A percentile compares a stretch with the other conserved stretches of the same genome.
phyloP scores from a whole-genome alignment of 78 protist genomes.

The Polysphondylium violaceum region DNA sequence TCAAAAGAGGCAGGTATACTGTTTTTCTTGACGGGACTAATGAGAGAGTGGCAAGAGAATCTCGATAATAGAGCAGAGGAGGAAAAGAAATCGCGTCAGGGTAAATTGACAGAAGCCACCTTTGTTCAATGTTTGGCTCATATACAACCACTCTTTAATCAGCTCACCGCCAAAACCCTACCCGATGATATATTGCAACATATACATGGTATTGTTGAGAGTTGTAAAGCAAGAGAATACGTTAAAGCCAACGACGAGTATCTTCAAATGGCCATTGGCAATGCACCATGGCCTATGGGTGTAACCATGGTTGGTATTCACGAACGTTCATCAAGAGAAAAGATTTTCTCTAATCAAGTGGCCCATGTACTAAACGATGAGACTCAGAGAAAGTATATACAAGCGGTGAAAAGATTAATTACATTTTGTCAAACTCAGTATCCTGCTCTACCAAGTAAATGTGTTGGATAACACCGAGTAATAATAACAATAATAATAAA shows the following conservation, averaged over 20 bases:
- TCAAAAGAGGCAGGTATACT: conserved; percentile 53
- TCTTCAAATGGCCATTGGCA: conserved; percentile 94
- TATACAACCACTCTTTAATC: conserved; percentile 84
- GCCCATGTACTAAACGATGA: conserved; percentile 97
- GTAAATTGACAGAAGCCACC: conserved; percentile 47
- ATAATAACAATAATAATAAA: too few species aligned
- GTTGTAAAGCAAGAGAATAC: conserved; percentile 85
- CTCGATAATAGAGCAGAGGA: conserved; percentile 48
- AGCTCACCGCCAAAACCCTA: conserved; percentile 18
- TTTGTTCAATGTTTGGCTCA: conserved; percentile 60
- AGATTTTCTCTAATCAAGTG: conserved; percentile 83
- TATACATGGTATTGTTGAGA: conserved; percentile 39
- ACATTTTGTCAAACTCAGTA: conserved; percentile 87
- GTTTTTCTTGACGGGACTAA: conserved; percentile 20
- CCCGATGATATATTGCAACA: conserved; percentile 40
- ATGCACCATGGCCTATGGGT: conserved; percentile 97
- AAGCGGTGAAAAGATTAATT: conserved; percentile 92
- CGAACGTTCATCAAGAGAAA: conserved; percentile 93
- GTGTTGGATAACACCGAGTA: conserved; percentile 86
- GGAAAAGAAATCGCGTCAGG: conserved; percentile 51
- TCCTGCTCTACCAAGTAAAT: conserved; percentile 88
- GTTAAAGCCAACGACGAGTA: conserved; percentile 87
- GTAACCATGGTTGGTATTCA: conserved; percentile 95
- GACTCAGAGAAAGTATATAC: conserved; percentile 93
- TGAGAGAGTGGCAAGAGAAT: conserved; percentile 62